Percentiles rank a stretch among this genome's conserved stretches.
Conservation (phyloP, 2,329 filamentous ascomycete species). For the Penicillium sp. region DNA sequence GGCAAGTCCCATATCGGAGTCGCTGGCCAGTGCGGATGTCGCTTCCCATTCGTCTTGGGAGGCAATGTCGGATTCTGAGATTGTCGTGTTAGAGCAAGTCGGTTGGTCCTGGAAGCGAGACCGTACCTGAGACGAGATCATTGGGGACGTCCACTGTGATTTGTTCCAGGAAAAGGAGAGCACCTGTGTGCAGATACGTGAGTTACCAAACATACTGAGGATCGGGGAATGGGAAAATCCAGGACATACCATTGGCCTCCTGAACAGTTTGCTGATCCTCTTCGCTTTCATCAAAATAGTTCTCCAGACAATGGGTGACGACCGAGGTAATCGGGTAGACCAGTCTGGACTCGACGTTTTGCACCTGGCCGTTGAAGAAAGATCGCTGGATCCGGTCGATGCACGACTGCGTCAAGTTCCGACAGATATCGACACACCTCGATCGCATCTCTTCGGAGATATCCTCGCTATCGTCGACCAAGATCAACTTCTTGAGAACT, state of each 20-base stretch:
- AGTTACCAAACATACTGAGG: conserved; percentile 3
- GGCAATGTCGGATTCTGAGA: conserved; percentile 40
- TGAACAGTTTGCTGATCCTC: conserved; percentile 35
- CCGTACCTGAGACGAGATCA: conserved; percentile 42
- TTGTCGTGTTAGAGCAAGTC: not conserved
- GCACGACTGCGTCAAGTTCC: conserved; percentile 32
- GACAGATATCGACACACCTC: conserved; percentile 31
- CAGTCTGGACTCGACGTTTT: conserved; percentile 34
- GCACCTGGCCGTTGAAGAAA: conserved; percentile 28
- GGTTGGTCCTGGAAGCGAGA: conserved; percentile 11
- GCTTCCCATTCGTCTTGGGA: conserved; percentile 45
- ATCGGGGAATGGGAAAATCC: not conserved
- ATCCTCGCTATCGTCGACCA: conserved; percentile 33
- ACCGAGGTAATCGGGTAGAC: conserved; percentile 39
- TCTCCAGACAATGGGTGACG: conserved; percentile 38
- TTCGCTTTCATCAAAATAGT: conserved; percentile 39
- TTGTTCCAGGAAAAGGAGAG: conserved; percentile 35
- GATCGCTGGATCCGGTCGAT: conserved; percentile 34
- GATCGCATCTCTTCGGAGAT: conserved; percentile 24
- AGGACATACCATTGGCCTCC: conserved; percentile 36
- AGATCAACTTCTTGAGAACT: conserved; percentile 44
- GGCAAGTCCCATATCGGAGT: conserved; percentile 41
- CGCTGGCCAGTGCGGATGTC: conserved; percentile 41
- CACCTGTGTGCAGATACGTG: conserved; percentile 21
- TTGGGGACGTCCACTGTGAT: conserved; percentile 39